Conservation (phyloP, 75 land plant species). For the Ceratopteris richardii region DNA sequence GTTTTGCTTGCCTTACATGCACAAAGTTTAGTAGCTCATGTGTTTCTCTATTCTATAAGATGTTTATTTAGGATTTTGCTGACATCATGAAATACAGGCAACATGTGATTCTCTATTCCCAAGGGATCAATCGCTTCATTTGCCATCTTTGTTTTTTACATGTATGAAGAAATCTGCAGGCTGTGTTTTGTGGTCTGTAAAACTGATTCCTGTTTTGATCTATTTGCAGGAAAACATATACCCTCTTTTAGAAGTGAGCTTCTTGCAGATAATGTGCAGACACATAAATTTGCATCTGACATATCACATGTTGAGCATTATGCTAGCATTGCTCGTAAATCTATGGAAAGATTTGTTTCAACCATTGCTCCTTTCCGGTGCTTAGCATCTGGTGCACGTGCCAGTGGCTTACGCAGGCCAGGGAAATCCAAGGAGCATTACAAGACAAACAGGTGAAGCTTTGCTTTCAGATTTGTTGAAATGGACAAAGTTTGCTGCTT, state of each 20-base stretch:
- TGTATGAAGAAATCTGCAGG: too few species aligned
- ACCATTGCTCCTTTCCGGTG: conserved; percentile 53
- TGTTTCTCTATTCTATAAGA: too few species aligned
- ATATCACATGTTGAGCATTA: conserved; percentile 61
- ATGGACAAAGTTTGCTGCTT: background rate
- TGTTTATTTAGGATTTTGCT: too few species aligned
- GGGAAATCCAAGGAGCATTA: conserved; percentile 37
- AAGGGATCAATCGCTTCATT: too few species aligned
- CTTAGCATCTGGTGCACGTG: conserved; percentile 62
- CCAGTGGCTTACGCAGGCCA: conserved; percentile 88
- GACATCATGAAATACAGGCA: too few species aligned
- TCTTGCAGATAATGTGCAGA: conserved; percentile 11
- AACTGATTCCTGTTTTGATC: too few species aligned
- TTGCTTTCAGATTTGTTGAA: background rate
- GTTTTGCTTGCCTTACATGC: too few species aligned
- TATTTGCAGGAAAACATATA: conserved; percentile 24
- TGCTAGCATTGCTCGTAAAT: conserved; percentile 68
- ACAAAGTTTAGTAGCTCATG: too few species aligned
- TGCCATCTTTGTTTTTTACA: too few species aligned
- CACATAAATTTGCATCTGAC: conserved; percentile 29
- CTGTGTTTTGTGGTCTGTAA: too few species aligned
- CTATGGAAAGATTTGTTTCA: conserved; percentile 67
- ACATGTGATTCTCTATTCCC: too few species aligned
- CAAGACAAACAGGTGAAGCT: conserved; percentile 24
- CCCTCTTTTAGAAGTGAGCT: conserved; percentile 28